Conservation (phyloP, 2,329 filamentous ascomycete genomes). For the Ilyonectria destructans region DNA sequence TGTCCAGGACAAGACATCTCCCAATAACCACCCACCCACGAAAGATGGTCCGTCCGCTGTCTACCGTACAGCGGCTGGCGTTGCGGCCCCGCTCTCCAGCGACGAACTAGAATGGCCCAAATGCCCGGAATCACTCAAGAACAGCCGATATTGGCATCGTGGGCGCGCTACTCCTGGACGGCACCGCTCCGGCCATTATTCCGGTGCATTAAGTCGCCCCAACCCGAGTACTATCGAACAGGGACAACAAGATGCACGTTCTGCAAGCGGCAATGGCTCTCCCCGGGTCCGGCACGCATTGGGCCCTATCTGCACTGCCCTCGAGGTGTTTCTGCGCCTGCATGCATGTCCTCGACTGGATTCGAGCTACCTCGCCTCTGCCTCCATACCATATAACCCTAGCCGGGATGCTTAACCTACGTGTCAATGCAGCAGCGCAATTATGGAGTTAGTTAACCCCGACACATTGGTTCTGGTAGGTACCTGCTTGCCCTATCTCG, state of each 20-base stretch:
- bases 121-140: constrained; percentile 38
- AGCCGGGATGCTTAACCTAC: constrained; percentile 26
- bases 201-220: constrained; percentile 30
- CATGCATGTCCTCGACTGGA: constrained; percentile 6
- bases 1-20: constrained; percentile 9
- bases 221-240: constrained; percentile 15
- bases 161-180: constrained; percentile 34
- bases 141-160: constrained; percentile 40
- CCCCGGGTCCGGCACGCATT: background rate
- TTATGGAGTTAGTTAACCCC: constrained; percentile 18
- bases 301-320: background rate
- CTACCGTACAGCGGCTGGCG: background rate
- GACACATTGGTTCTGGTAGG: constrained; percentile 13
- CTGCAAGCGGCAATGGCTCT: background rate
- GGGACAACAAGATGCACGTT: background rate
- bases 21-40: background rate
- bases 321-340: constrained; percentile 6
- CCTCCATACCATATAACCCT: background rate
- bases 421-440: constrained; percentile 32
- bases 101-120: constrained; percentile 33
- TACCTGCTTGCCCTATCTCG: background rate
- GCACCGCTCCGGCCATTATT: constrained; percentile 29
- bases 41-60: no score
- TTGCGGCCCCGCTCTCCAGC: constrained; percentile 32
- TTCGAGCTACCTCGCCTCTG: background rate